phyloP scores from a whole-genome alignment of 2,329 filamentous ascomycete genomes.

The Leptodontidium sp. region DNA sequence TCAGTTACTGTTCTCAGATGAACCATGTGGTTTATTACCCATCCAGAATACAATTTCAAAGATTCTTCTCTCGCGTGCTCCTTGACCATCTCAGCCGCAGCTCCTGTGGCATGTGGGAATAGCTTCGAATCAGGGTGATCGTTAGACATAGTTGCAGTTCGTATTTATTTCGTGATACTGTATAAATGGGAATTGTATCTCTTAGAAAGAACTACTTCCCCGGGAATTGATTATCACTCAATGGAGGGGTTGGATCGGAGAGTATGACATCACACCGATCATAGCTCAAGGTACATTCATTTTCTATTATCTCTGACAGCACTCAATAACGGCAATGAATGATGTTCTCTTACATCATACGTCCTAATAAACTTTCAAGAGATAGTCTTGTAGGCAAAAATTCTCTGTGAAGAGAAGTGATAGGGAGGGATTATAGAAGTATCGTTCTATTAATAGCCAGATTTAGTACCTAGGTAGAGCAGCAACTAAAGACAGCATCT shows the following conservation, averaged over 20 bases:
- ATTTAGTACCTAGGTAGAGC: neutral
- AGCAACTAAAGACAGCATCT: neutral
- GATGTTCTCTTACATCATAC: too few relatives aligned
- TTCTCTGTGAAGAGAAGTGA: neutral
- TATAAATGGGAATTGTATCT: neutral
- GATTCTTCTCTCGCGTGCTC: slow-evolving; percentile 56
- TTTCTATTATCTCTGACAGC: too few relatives aligned
- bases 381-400: neutral
- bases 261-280: neutral
- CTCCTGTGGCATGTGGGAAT: slow-evolving; percentile 56
- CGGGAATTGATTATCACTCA: neutral
- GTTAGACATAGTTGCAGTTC: slow-evolving; percentile 29
- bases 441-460: neutral
- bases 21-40: slow-evolving; percentile 59
- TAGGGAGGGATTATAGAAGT: neutral
- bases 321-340: too few relatives aligned
- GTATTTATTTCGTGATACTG: neutral
- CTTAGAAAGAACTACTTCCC: neutral
- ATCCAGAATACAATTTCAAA: slow-evolving; percentile 75
- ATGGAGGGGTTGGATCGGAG: neutral
- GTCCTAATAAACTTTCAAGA: neutral
- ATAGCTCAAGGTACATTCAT: neutral
- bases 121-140: slow-evolving; percentile 45
- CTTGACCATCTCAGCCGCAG: slow-evolving; percentile 57
- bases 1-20: neutral